These are phyloP conservation scores for Phytophthora rubi DNA, from an alignment of 352 stramenopile genomes.

Conservation along the genomic window DNA sequence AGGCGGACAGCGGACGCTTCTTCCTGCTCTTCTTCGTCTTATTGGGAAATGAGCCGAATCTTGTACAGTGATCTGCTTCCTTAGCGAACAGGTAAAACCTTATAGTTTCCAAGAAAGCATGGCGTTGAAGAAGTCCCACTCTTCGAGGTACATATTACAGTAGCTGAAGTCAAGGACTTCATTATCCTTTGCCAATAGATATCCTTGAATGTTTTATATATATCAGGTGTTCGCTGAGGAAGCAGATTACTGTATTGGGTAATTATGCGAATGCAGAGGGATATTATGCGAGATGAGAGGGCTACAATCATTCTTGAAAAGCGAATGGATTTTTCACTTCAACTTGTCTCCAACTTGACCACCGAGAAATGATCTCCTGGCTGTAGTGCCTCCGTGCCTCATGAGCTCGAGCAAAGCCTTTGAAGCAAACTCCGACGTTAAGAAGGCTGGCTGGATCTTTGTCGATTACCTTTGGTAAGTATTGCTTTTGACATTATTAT, in stretches of 20 bases:
- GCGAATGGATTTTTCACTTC: conserved; percentile 22
- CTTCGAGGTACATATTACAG: no score
- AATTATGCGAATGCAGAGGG: not conserved
- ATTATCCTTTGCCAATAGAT: no score
- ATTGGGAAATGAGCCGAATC: conserved; percentile 28
- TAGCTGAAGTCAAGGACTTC: no score
- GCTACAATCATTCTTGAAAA: not conserved
- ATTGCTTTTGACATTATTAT: not conserved
- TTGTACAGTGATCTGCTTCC: no score
- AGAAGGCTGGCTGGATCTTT: not conserved
- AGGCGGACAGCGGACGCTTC: not conserved
- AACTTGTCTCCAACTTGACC: conserved; percentile 21
- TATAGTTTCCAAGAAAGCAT: no score
- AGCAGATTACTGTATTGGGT: no score
- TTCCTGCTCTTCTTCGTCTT: not conserved
- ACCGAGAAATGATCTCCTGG: conserved; percentile 16
- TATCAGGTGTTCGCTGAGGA: no score
- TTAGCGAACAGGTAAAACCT: no score
- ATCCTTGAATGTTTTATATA: no score
- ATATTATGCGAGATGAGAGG: conserved; percentile 22
- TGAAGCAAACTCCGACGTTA: not conserved
- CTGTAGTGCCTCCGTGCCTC: not conserved
- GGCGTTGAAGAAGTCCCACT: no score
- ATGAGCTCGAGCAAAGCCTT: not conserved
- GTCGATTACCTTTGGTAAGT: not conserved